Evolutionary conservation across 495 filamentous ascomycete genomes (phyloP).

Genomic region (Tetracladium marchalianum): DNA sequence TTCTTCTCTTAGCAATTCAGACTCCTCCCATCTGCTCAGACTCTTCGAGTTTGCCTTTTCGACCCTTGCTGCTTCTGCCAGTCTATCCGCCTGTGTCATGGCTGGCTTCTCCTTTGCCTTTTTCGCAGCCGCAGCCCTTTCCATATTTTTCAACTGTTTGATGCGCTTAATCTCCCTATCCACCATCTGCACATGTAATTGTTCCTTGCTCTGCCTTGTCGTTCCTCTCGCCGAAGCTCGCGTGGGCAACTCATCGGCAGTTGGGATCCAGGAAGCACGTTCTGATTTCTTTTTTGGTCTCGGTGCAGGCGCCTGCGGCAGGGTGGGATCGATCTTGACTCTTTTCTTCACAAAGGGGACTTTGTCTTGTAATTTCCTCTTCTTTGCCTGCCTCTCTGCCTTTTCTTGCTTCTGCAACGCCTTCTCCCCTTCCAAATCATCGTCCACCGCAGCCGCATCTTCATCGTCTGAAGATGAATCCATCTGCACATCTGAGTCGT

Average conservation of each 20-base stretch:
- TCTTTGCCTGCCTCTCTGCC: conserved; percentile 46
- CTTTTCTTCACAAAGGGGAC: conserved; percentile 44
- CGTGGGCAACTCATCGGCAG: conserved; percentile 65
- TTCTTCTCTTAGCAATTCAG: conserved; percentile 76
- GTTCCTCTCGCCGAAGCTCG: conserved; percentile 75
- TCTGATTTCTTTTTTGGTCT: conserved; percentile 91
- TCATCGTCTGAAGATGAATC: conserved; percentile 77
- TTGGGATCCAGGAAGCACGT: conserved; percentile 78
- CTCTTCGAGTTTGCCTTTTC: conserved; percentile 84
- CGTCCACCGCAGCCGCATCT: conserved; percentile 54
- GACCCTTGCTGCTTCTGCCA: conserved; percentile 72
- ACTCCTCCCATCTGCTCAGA: conserved; percentile 87
- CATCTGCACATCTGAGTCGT: conserved; percentile 63
- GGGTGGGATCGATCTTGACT: conserved; percentile 39
- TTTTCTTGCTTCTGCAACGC: conserved; percentile 51
- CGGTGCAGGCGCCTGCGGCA: conserved; percentile 28
- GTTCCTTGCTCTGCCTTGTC: conserved; percentile 75
- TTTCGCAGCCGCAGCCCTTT: conserved; percentile 71
- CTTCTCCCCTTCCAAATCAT: conserved; percentile 58
- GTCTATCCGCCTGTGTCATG: conserved; percentile 83
- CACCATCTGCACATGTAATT: conserved; percentile 71
- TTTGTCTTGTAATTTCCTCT: conserved; percentile 64
- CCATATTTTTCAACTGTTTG: conserved; percentile 74
- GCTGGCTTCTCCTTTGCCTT: conserved; percentile 62
- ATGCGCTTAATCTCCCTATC: conserved; percentile 72